Percentiles rank a stretch among this genome's conserved stretches.
These are phyloP conservation scores for Raddia distichophylla DNA, from an alignment of 176 grass and related monocot species.

Conservation along the genomic window DNA sequence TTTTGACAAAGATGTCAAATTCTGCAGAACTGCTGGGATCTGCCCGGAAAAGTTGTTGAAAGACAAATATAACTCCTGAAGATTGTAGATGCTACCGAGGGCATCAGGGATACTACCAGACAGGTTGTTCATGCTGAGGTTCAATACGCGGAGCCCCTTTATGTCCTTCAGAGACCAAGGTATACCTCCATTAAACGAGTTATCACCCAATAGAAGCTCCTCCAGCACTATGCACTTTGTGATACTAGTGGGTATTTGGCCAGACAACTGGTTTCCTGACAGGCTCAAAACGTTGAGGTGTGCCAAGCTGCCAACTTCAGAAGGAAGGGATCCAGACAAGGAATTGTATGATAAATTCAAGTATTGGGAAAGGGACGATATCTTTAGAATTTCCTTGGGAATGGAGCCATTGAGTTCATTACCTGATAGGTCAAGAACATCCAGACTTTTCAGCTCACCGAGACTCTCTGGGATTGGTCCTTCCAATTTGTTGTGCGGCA, in stretches of 20 bases:
- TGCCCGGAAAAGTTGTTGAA: slow-evolving; percentile 47
- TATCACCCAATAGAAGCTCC: slow-evolving; percentile 36
- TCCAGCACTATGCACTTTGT: slow-evolving; percentile 31
- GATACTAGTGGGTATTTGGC: slow-evolving; percentile 40
- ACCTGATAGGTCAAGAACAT: neutral
- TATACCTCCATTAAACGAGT: slow-evolving; percentile 50
- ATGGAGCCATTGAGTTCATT: neutral
- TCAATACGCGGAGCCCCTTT: slow-evolving; percentile 29
- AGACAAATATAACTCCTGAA: slow-evolving; percentile 37
- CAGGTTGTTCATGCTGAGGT: slow-evolving; percentile 43
- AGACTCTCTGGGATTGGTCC: neutral
- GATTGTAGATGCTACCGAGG: slow-evolving; percentile 15
- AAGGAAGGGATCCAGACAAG: slow-evolving; percentile 16
- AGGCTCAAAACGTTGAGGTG: neutral
- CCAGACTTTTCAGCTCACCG: neutral
- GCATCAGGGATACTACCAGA: slow-evolving; percentile 14
- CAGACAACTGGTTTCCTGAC: slow-evolving; percentile 44
- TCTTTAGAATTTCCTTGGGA: neutral
- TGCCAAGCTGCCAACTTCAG: slow-evolving; percentile 1
- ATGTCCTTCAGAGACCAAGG: slow-evolving; percentile 31
- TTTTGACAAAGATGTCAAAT: slow-evolving; percentile 17
- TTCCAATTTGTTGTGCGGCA: neutral
- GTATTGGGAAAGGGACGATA: neutral
- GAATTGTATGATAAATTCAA: slow-evolving; percentile 34
- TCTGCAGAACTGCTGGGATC: slow-evolving; percentile 35